These are phyloP conservation scores for Coleophoma cylindrospora DNA, from an alignment of 2,329 filamentous ascomycete species.

Conservation along the genomic window DNA sequence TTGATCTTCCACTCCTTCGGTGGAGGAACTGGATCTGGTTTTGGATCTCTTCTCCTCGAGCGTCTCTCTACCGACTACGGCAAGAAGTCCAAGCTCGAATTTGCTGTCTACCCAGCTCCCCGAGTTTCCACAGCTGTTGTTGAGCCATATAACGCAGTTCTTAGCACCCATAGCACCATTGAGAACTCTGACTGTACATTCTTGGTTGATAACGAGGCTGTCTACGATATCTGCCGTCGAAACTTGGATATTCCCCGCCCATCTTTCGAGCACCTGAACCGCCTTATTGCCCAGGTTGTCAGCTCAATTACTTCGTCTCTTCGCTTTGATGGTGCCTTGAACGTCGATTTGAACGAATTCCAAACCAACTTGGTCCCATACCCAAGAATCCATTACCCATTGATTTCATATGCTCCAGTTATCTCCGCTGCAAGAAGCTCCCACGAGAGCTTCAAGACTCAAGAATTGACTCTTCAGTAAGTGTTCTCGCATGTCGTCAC, in stretches of 20 bases:
- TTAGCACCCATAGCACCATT: constrained; percentile 54
- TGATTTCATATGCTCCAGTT: constrained; percentile 62
- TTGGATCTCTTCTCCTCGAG: constrained; percentile 60
- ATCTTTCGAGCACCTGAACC: constrained; percentile 60
- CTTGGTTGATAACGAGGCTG: constrained; percentile 64
- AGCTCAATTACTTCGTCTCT: constrained; percentile 62
- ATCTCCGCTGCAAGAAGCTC: constrained; percentile 54
- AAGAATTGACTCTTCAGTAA: constrained; percentile 60
- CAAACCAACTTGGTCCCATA: constrained; percentile 66
- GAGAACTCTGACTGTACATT: constrained; percentile 66
- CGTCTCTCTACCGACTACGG: constrained; percentile 59
- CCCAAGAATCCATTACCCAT: constrained; percentile 62
- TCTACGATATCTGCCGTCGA: constrained; percentile 63
- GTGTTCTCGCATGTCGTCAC: constrained; percentile 9
- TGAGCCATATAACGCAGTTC: constrained; percentile 62
- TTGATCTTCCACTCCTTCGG: constrained; percentile 66
- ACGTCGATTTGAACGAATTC: constrained; percentile 65
- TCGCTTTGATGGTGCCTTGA: constrained; percentile 61
- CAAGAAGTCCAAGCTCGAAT: constrained; percentile 66
- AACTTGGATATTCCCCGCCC: constrained; percentile 61
- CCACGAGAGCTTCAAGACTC: constrained; percentile 63
- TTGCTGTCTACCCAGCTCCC: constrained; percentile 60
- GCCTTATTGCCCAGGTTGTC: constrained; percentile 62
- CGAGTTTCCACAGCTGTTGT: constrained; percentile 62
- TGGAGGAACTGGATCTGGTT: constrained; percentile 63